Evolutionary conservation across 1,139 yeast species (phyloP), one percentile per base, ranked within the genome.

Genomic region (Geotrichum australiense): DNA sequence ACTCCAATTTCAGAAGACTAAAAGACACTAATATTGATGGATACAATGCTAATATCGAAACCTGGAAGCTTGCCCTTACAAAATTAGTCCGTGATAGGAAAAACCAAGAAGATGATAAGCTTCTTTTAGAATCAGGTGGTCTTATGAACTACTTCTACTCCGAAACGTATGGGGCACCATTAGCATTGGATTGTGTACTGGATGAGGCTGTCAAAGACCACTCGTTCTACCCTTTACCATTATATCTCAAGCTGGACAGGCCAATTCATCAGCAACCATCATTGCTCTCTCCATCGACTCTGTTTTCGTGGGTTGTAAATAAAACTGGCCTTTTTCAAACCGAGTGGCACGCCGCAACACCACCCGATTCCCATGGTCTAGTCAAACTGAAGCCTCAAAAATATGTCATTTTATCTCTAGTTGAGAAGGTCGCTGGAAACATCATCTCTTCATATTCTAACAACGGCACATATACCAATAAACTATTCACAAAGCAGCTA

Each of bases 1-100:
- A 76, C 54, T 73, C 83, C 10, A 74, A 81, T 56, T 81, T 80
- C 53, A 57, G 64, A 5, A 65, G 67, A 8, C 66, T 76, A 27
- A 65, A 68, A 51, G 71, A 68, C 7, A 53, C 71, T 18, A 82
- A 82, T 54, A 74, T 73, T 1, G 87, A 79, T 48, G 93, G 93
- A 1, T 81, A 66, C 50, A 74, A 69, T 28, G 91, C 91, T 19
- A 82, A 82, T 53, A 50, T 80, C n/a, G 58, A 61, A 2, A 81
- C 86, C 1, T 82, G 93, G 93, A 61, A 58, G 37, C 49, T 54
- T 3, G 59, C 65, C 3, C 53, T 71, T 11, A 35, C 49, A 18
- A 55, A 56, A 25, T 53, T 61, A 27, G 44, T 59, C 8, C 44
- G 51, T 8, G 38, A 45, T 5, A 53, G 57, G 20, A 50, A 44